Evolutionary conservation across 2,329 filamentous ascomycete species (phyloP).

Genomic region (Fusarium subtropicale): DNA sequence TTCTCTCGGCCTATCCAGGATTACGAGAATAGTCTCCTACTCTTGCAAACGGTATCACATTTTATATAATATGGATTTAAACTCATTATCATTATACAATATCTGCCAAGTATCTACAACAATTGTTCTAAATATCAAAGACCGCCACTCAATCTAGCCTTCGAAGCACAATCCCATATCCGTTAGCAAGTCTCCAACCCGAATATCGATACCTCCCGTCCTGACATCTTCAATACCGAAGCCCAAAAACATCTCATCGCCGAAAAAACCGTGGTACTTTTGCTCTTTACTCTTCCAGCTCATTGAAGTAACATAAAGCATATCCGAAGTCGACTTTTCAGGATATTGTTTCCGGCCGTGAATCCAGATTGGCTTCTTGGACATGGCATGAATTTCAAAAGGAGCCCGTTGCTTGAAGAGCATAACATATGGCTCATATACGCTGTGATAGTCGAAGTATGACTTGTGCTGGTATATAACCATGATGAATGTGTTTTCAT

Average conservation of each 20-base stretch:
- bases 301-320: slow-evolving; percentile 69
- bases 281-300: slow-evolving; percentile 63
- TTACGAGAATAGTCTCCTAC: not conserved
- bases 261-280: slow-evolving; percentile 66
- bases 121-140: not conserved
- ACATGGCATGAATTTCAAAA: slow-evolving; percentile 63
- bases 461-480: slow-evolving; percentile 67
- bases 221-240: slow-evolving; percentile 68
- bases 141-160: slow-evolving; percentile 1
- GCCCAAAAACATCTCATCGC: slow-evolving; percentile 65
- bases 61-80: not conserved
- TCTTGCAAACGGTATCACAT: not conserved
- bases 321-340: slow-evolving; percentile 57
- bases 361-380: slow-evolving; percentile 66
- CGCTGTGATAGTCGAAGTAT: slow-evolving; percentile 59
- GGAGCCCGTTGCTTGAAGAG: slow-evolving; percentile 61
- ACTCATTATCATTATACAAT: not conserved
- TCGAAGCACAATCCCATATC: slow-evolving; percentile 49
- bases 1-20: slow-evolving; percentile 20
- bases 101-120: not conserved
- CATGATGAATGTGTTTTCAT: slow-evolving; percentile 66
- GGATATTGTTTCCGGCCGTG: slow-evolving; percentile 57
- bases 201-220: slow-evolving; percentile 63
- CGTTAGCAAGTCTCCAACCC: slow-evolving; percentile 60
- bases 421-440: slow-evolving; percentile 68